Evolutionary conservation across 2,329 filamentous ascomycete species (phyloP).

Genomic region (Penicillium polonicum): DNA sequence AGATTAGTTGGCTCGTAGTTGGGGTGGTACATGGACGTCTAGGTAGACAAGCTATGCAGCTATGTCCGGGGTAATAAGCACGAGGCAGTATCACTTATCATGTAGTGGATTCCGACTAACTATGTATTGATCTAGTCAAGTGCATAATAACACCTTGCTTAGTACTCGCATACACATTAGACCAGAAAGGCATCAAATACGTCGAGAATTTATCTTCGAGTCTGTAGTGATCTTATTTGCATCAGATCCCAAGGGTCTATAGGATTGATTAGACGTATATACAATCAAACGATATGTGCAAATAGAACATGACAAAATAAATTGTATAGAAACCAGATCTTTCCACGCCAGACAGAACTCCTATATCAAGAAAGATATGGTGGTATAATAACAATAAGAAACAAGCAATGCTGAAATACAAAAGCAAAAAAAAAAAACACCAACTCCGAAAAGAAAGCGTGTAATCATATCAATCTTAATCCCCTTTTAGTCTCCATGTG

Average conservation of each 20-base stretch:
- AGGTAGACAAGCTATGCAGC: too few relatives aligned
- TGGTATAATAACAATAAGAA: neutral
- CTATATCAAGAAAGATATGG: neutral
- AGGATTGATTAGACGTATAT: too few relatives aligned
- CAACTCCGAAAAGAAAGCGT: neutral
- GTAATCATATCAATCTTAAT: neutral
- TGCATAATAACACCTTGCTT: neutral
- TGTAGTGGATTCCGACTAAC: too few relatives aligned
- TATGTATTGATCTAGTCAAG: neutral
- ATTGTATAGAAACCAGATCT: neutral
- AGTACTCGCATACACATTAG: neutral
- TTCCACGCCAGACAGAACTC: neutral
- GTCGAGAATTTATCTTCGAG: neutral
- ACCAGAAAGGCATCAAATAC: neutral
- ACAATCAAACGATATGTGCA: too few relatives aligned
- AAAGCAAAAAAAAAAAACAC: too few relatives aligned
- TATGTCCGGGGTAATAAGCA: neutral
- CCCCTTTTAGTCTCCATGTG: neutral
- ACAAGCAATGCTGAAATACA: neutral
- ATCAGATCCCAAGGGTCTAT: too few relatives aligned
- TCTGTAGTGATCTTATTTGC: neutral
- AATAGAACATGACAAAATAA: neutral
- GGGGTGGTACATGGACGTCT: neutral
- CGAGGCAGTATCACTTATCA: neutral
- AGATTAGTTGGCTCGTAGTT: neutral